Base-by-base conservation (phyloP, 805 yeast species). In the Pichia californica region DNA sequence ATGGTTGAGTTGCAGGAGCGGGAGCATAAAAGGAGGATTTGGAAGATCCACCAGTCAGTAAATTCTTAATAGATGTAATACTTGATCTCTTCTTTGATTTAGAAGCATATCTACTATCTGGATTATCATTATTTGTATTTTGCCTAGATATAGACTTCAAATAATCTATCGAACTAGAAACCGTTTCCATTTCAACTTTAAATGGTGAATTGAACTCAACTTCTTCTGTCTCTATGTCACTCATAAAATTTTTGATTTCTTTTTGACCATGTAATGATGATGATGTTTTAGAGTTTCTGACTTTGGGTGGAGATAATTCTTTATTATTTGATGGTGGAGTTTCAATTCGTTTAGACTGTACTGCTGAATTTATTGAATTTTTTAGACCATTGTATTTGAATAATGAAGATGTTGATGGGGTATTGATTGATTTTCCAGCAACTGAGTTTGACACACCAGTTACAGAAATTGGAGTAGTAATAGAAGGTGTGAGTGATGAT, bases 111-210 rank as follows among this genome's bases (percentile, higher is more conserved):
- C 58, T 49, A 5, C 55, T 43, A 19, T 26, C 27, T 4, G 31
- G 37, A 2, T 25, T 23, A 19, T 20, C 23, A 13, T 32, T 18
- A 36, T 44, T 45, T 7, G 57, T 47, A 44, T 66, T 65, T 40
- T 66, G 68, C 26, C 59, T 60, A 11, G 69, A 62, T 19, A 69
- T 46, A 21, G 51, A 58, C 40, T 61, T 64, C 29, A 69, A 43
- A 47, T 67, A 70, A 27, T 64, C 73, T 20, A 69, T 59, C 30
- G 64, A 68, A 42, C 64, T 65, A 46, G 62, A 59, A 26, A 62
- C 62, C 21, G 54, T 56, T 14, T 38, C 44, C 20, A n/a, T n/a
- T n/a, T n/a, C n/a, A n/a, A n/a, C n/a, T n/a, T n/a, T n/a, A n/a
- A 27, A 26, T 13, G 43, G 13, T 3, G 67, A 63, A 9, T 66